A percentile compares a stretch with the other conserved stretches of the same genome.
These are phyloP conservation scores for Dissoconium aciculare DNA, from an alignment of 2,329 filamentous ascomycete species.

Conservation along the genomic window DNA sequence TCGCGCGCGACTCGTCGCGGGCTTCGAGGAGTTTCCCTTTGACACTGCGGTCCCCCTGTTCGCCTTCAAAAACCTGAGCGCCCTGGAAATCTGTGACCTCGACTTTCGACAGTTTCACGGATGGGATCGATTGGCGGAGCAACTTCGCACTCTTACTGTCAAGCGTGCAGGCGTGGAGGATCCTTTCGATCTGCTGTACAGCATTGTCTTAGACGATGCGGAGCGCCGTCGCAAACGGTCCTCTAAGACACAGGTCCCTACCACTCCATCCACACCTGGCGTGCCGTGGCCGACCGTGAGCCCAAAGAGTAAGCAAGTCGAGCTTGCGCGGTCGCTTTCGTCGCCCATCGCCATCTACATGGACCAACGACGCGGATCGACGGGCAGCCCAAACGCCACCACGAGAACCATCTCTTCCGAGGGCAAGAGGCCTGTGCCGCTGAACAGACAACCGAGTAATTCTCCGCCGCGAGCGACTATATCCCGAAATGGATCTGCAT, in stretches of 20 bases:
- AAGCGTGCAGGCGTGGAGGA: slow-evolving; percentile 82
- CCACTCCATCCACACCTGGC: slow-evolving; percentile 51
- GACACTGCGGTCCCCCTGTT: slow-evolving; percentile 94
- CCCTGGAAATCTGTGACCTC: slow-evolving; percentile 84
- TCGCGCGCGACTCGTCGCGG: slow-evolving; percentile 74
- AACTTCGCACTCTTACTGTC: slow-evolving; percentile 74
- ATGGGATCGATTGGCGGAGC: slow-evolving; percentile 87
- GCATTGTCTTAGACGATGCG: slow-evolving; percentile 92
- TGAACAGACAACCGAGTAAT: slow-evolving; percentile 50
- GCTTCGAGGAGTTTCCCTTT: slow-evolving; percentile 95
- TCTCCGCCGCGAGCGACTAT: slow-evolving; percentile 66
- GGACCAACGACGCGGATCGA: slow-evolving; percentile 33
- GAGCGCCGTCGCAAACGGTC: slow-evolving; percentile 68
- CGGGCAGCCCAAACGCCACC: slow-evolving; percentile 36
- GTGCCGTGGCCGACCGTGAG: slow-evolving; percentile 45
- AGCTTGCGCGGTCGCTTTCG: slow-evolving; percentile 52
- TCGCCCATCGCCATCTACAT: slow-evolving; percentile 49
- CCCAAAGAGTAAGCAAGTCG: slow-evolving; percentile 48
- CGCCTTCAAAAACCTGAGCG: slow-evolving; percentile 91
- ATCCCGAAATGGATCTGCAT: slow-evolving; percentile 52
- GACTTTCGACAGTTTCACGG: slow-evolving; percentile 96
- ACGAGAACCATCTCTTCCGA: slow-evolving; percentile 44
- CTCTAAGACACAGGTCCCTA: slow-evolving; percentile 55
- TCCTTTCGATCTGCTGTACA: slow-evolving; percentile 73
- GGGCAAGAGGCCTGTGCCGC: slow-evolving; percentile 22